Evolutionary conservation across 2,329 filamentous ascomycete species (phyloP).

Genomic region (Beauveria brongniartii): DNA sequence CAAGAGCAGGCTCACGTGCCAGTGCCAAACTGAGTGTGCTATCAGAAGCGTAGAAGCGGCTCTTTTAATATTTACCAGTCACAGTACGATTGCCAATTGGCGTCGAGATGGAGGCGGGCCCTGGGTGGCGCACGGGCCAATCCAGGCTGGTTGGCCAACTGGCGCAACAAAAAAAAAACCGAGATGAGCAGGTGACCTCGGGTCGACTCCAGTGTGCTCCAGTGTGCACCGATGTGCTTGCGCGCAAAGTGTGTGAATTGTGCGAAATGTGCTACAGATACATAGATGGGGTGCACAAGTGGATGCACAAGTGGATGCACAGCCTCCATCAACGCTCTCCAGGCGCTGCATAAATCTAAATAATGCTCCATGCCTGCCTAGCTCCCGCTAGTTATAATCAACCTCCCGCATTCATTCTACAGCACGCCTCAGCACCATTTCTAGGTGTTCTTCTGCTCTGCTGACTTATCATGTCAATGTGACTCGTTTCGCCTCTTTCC

Average conservation of each 20-base stretch:
- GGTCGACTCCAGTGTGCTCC: neutral
- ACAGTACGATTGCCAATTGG: neutral
- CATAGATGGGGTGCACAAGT: no score
- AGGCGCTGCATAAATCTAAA: neutral
- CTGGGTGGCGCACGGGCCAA: slow-evolving; percentile 1
- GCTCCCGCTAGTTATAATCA: neutral
- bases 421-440: neutral
- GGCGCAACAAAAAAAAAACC: slow-evolving; percentile 1
- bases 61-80: neutral
- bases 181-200: slow-evolving; percentile 8
- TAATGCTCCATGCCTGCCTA: neutral
- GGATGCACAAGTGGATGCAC: neutral
- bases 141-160: neutral
- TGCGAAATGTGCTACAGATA: no score
- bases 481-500: slow-evolving; percentile 1
- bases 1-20: slow-evolving; percentile 3
- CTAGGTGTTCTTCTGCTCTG: neutral
- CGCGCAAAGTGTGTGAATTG: neutral
- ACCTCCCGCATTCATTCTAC: neutral
- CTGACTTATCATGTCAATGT: slow-evolving; percentile 12
- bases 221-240: neutral
- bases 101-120: slow-evolving; percentile 3
- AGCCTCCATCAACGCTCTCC: neutral
- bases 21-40: neutral
- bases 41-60: slow-evolving; percentile 8